These are phyloP conservation scores for Candida taoyuanica DNA, from an alignment of 805 yeast species.

Conservation along the genomic window DNA sequence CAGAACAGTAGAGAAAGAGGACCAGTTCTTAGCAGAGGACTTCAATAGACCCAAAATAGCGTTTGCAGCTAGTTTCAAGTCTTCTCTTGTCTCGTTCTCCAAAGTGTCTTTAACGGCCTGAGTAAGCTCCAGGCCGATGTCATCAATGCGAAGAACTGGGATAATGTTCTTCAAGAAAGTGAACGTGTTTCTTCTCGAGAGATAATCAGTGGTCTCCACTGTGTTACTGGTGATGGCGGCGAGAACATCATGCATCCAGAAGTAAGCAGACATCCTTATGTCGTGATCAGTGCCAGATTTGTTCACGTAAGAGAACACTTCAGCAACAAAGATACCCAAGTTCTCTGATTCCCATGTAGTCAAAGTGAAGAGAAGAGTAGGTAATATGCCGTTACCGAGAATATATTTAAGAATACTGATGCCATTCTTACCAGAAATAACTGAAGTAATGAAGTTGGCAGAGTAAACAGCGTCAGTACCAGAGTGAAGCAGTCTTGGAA, in stretches of 20 bases:
- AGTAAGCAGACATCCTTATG: conserved; percentile 37
- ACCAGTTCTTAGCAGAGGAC: conserved; percentile 47
- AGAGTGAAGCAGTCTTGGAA: conserved; percentile 76
- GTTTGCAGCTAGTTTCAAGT: conserved; percentile 69
- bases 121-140: conserved; percentile 54
- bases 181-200: conserved; percentile 76
- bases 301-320: conserved; percentile 45
- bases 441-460: conserved; percentile 52
- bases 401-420: conserved; percentile 40
- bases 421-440: conserved; percentile 42
- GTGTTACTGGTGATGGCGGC: conserved; percentile 22
- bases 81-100: conserved; percentile 63
- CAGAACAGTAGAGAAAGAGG: conserved; percentile 53
- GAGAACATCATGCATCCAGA: conserved; percentile 52
- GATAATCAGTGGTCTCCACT: conserved; percentile 50
- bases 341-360: conserved; percentile 80
- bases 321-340: conserved; percentile 67
- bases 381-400: conserved; percentile 44
- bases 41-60: conserved; percentile 65
- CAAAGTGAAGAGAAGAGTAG: conserved; percentile 59
- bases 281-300: conserved; percentile 23
- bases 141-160: conserved; percentile 52
- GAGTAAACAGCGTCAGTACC: conserved; percentile 76
- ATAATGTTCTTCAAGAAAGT: conserved; percentile 66
- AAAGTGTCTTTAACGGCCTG: conserved; percentile 44